These are phyloP conservation scores for Trichopus zeylanicus DNA, from an alignment of 116 monocot genomes.

Conservation along the genomic window DNA sequence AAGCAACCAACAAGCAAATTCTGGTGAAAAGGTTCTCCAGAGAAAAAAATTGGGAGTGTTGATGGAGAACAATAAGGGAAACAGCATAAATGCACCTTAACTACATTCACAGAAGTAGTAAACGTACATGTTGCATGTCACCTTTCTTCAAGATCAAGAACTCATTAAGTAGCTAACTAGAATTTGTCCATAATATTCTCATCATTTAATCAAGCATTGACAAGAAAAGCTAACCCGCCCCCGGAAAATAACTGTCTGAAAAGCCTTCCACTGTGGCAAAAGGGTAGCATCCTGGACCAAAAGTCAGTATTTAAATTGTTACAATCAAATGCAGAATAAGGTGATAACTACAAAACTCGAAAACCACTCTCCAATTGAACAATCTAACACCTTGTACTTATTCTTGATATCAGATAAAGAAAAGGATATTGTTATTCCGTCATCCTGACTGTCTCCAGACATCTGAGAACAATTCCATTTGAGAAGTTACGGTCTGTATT, in stretches of 20 bases:
- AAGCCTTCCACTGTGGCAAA: constrained; percentile 71
- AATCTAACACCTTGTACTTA: constrained; percentile 55
- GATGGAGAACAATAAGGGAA: neutral
- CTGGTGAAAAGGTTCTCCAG: no score
- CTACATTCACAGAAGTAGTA: neutral
- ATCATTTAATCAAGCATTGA: neutral
- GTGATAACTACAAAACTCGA: no score
- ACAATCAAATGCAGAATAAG: neutral
- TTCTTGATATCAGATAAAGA: constrained; percentile 54
- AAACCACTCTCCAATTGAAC: neutral
- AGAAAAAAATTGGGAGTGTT: no score
- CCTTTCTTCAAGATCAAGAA: neutral
- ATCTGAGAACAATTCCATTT: constrained; percentile 19
- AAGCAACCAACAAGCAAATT: no score
- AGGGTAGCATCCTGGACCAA: constrained; percentile 68
- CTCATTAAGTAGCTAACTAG: neutral
- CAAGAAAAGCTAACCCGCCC: constrained; percentile 33
- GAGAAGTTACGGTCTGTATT: neutral
- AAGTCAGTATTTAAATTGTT: neutral
- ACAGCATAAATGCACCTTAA: neutral
- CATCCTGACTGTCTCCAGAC: constrained; percentile 3
- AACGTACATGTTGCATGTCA: neutral
- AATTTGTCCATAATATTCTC: neutral
- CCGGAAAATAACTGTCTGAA: constrained; percentile 71
- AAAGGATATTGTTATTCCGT: constrained; percentile 23